Base-by-base conservation (phyloP, 129 eudicot genomes). In the Ambrosia trifida region DNA sequence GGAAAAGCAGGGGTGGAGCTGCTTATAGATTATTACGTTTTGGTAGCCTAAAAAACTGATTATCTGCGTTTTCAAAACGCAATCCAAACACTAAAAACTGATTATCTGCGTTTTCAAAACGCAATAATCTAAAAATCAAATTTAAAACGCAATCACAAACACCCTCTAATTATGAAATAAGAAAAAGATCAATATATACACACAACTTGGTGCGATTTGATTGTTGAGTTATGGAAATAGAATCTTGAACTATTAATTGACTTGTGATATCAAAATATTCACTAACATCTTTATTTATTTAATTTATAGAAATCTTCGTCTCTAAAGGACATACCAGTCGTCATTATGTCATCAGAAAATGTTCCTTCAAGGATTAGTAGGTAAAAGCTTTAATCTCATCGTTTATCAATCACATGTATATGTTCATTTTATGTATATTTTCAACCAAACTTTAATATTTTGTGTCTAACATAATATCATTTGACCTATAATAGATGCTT, bases 281-380 rank as follows among this genome's bases (percentile, higher is more conserved):
- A 50, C 45, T 68, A 3, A 30, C 19, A 13, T 3, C 18, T 69
- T 76, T 49, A 33, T 5, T 67, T 63, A 41, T 43, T 13, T 74
- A 41, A 24, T 64, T 56, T 75, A 49, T 88, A 91, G 97, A 90
- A 88, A 76, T 91, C 97, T 35, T 79, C 98, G 40, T 74, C 85
- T 46, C 70, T 89, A 44, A 92, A 82, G 64, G 75, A 89, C 72
- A 89, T 92, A 83, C 98, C 98, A 2, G 98, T 92, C 11, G 96
- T 92, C 44, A 92, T 92, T 38, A 92, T 92, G 98, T 92, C 98
- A 41, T 92, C 98, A n/a, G 98, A 92, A 73, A 85, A 92, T 67
- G 91, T 86, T 12, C 96, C 96, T 61, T 86, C 98, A 66, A 92
- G 98, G 76, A 89, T 92, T 75, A 87, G 64, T 70, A 92, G 98